Percentiles rank a stretch among this genome's conserved stretches.
These are phyloP conservation scores for Nitzschia sp. DNA, from an alignment of 108 stramenopile species.

Conservation along the genomic window DNA sequence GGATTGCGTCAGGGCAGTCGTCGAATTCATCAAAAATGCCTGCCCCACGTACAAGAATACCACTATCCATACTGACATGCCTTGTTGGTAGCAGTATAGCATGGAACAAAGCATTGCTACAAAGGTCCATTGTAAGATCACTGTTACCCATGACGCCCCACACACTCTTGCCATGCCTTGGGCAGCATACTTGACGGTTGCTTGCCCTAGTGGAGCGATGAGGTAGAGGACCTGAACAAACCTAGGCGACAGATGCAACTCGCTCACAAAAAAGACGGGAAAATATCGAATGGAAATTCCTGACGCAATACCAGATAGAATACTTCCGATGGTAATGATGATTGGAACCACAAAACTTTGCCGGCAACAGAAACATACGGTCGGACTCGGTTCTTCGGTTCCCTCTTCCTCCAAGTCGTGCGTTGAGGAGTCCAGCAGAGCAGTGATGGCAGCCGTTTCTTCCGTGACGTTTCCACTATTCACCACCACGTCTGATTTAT, in stretches of 20 bases:
- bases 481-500: not conserved
- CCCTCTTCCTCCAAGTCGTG: not conserved
- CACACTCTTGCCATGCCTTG: conserved; percentile 26
- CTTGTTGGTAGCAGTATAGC: conserved; percentile 21
- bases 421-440: conserved; percentile 39
- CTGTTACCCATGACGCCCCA: conserved; percentile 46
- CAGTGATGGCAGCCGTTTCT: conserved; percentile 41
- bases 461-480: conserved; percentile 4
- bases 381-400: not conserved
- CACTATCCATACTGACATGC: conserved; percentile 11
- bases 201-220: conserved; percentile 43
- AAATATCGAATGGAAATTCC: conserved; percentile 82
- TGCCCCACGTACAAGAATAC: conserved; percentile 42
- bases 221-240: conserved; percentile 60
- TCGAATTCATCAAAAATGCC: conserved; percentile 51
- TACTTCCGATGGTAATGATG: conserved; percentile 7
- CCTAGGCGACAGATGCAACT: conserved; percentile 50
- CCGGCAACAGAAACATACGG: not conserved
- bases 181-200: conserved; percentile 31
- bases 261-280: conserved; percentile 61
- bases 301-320: conserved; percentile 21
- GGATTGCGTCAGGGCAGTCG: conserved; percentile 46
- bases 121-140: conserved; percentile 42
- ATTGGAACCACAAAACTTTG: conserved; percentile 8
- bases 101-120: conserved; percentile 35